Conservation (phyloP, 441 rosid genomes). For the Pelargonium fulgidum region DNA sequence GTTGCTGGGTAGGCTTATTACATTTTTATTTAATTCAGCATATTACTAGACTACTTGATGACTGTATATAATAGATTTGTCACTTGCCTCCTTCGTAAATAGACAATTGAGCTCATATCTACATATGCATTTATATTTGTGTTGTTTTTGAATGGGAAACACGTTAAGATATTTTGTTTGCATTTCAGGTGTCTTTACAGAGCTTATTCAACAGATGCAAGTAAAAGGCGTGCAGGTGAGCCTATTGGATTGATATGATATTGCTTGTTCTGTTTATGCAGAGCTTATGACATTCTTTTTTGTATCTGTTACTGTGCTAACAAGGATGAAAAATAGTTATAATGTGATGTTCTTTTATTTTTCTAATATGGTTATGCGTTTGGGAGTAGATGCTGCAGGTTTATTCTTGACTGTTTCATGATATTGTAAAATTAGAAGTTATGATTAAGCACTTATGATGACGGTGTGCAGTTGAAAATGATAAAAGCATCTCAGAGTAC, state of each 20-base stretch:
- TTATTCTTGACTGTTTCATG: too few species aligned
- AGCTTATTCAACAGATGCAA: slow-evolving; percentile 94
- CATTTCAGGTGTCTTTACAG: slow-evolving; percentile 90
- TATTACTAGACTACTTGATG: too few species aligned
- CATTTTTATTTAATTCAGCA: too few species aligned
- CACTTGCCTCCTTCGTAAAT: neutral
- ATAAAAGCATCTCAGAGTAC: too few species aligned
- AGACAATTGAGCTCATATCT: slow-evolving; percentile 2
- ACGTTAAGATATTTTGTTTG: slow-evolving; percentile 12
- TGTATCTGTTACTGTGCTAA: neutral
- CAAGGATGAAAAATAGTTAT: too few species aligned
- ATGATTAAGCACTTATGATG: too few species aligned
- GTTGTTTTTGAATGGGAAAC: slow-evolving; percentile 11
- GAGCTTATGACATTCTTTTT: neutral
- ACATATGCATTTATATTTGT: neutral
- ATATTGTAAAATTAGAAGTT: too few species aligned
- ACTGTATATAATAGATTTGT: neutral
- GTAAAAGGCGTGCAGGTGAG: slow-evolving; percentile 92
- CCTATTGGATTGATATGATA: neutral
- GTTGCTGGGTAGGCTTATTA: too few species aligned
- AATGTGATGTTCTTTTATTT: too few species aligned
- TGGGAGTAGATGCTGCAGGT: too few species aligned
- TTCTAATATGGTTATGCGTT: too few species aligned
- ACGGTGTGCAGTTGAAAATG: too few species aligned
- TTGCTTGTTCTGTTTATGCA: neutral